phyloP scores from a whole-genome alignment of 2,329 filamentous ascomycete species.

The Aureobasidium sp. region DNA sequence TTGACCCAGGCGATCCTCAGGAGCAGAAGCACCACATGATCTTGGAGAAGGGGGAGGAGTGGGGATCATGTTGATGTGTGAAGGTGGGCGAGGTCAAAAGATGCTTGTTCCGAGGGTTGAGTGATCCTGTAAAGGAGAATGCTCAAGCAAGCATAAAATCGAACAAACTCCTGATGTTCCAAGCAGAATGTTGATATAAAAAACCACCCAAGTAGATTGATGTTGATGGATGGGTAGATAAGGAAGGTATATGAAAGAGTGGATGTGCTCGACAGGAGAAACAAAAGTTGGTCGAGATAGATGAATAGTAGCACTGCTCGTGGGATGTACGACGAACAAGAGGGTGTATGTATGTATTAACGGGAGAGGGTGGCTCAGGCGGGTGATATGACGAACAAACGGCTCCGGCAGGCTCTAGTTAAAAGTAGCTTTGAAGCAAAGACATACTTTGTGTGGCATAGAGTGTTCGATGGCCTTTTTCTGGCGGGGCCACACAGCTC shows the following conservation, averaged over 20 bases:
- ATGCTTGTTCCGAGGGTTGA: not conserved
- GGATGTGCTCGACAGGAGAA: not conserved
- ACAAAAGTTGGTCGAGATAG: constrained; percentile 7
- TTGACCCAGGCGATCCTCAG: constrained; percentile 80
- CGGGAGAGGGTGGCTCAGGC: constrained; percentile 15
- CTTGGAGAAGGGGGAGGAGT: constrained; percentile 45
- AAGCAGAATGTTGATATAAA: constrained; percentile 8
- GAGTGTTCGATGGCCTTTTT: constrained; percentile 15
- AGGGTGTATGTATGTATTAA: constrained; percentile 16
- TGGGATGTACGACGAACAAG: constrained; percentile 12
- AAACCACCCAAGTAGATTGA: not conserved
- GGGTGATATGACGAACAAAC: constrained; percentile 16
- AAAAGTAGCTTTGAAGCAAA: constrained; percentile 16
- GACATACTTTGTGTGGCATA: constrained; percentile 17
- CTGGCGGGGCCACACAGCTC: constrained; percentile 13
- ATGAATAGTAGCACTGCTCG: constrained; percentile 4
- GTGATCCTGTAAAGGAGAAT: not conserved
- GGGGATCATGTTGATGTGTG: constrained; percentile 38
- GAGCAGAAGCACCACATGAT: constrained; percentile 36
- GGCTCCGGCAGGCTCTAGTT: constrained; percentile 14
- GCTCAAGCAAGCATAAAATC: constrained; percentile 15
- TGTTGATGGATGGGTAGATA: not conserved
- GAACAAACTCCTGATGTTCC: constrained; percentile 10
- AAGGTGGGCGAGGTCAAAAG: constrained; percentile 39
- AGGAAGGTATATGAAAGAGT: constrained; percentile 16